Evolutionary conservation across 2,329 filamentous ascomycete species (phyloP).

Genomic region (Colletotrichum phormii): DNA sequence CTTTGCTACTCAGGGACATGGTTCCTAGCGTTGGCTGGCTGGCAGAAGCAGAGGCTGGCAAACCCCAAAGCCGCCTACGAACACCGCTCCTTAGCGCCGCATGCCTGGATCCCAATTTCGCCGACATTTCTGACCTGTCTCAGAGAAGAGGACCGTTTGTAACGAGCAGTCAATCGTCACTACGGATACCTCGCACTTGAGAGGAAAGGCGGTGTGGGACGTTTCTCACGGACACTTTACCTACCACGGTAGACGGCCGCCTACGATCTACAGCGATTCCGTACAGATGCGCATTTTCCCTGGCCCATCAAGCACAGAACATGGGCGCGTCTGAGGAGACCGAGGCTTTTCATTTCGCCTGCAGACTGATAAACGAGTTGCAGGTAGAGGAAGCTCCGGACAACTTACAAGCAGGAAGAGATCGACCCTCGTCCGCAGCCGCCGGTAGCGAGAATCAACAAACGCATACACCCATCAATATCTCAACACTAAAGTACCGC

Average conservation of each 20-base stretch:
- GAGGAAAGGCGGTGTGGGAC: constrained; percentile 31
- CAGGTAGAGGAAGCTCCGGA: not conserved
- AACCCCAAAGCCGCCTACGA: constrained; percentile 3
- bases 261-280: constrained; percentile 5
- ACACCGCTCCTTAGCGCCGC: not conserved
- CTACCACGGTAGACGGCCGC: constrained; percentile 8
- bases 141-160: not conserved
- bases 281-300: constrained; percentile 20
- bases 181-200: not conserved
- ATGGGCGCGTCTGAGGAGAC: not conserved
- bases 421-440: not conserved
- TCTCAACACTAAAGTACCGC: not conserved
- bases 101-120: constrained; percentile 3
- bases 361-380: not conserved
- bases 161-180: not conserved
- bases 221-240: constrained; percentile 16
- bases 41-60: constrained; percentile 10
- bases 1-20: constrained; percentile 33
- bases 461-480: not conserved
- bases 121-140: constrained; percentile 8
- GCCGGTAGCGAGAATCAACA: constrained; percentile 17
- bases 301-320: not conserved
- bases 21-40: constrained; percentile 15
- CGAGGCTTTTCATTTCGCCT: constrained; percentile 12
- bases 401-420: not conserved